Conservation (phyloP, 2,329 filamentous ascomycete species). For the Colletotrichum filicis region DNA sequence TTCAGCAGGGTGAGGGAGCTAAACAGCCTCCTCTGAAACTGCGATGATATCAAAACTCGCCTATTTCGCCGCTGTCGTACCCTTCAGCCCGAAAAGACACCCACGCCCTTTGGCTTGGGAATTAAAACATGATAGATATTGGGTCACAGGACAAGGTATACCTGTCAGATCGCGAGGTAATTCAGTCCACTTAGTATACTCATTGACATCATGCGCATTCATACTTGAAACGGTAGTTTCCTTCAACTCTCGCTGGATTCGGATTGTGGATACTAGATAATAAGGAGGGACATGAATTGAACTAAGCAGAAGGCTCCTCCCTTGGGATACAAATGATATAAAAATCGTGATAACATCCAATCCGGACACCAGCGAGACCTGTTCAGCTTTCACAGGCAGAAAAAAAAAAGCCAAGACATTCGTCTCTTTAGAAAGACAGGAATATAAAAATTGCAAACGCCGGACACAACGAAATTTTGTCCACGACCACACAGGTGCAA, state of each 20-base stretch:
- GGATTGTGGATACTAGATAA: neutral
- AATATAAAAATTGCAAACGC: conserved; percentile 19
- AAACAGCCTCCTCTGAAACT: too few relatives aligned
- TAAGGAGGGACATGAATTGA: conserved; percentile 22
- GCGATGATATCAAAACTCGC: neutral
- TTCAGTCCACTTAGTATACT: neutral
- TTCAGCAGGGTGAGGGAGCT: too few relatives aligned
- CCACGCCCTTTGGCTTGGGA: neutral
- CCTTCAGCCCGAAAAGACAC: neutral
- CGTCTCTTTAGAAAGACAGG: neutral
- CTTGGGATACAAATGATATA: conserved; percentile 25
- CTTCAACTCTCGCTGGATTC: conserved; percentile 4
- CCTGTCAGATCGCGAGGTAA: neutral
- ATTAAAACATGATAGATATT: neutral
- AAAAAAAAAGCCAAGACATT: neutral
- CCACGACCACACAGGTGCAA: conserved; percentile 24
- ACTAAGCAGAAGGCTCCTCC: conserved; percentile 12
- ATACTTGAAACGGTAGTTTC: neutral
- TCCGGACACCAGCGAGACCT: conserved; percentile 9
- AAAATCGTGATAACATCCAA: conserved; percentile 17
- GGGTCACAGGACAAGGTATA: neutral
- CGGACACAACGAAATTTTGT: conserved; percentile 9
- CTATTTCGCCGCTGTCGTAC: neutral
- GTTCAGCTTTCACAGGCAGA: conserved; percentile 9
- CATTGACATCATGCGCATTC: neutral